Base-by-base conservation (phyloP, 2,329 filamentous ascomycete species). In the Aspergillus proliferans region DNA sequence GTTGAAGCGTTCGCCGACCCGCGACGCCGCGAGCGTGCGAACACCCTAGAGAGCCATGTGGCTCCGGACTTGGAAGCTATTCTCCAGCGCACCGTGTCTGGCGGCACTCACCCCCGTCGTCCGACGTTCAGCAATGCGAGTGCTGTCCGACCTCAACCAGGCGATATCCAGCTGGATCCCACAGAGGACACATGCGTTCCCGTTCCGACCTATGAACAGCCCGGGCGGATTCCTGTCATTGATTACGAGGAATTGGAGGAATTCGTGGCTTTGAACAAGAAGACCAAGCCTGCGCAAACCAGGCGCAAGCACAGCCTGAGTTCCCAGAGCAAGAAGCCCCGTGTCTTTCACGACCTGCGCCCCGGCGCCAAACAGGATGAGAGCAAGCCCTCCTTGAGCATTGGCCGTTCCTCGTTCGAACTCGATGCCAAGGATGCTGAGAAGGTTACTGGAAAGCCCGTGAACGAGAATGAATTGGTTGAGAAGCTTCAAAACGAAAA, bases 1-100 rank as follows among this genome's bases (percentile, higher is more conserved):
- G 90, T 98, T 46, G 95, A 97, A 68, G 93, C 93, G 3, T 98
- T 98, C 69, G 93, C 93, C 15, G 88, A 93, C 62, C 88, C 88
- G 48, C 86, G 89, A 45, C 87, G 89, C 51, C 85, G 91, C 51
- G 88, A 92, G 64, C 86, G 91, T 40, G 78, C 82, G 43, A 79
- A 81, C 45, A 86, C 84, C 3, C 66, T 81, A 53, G 88, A 84
- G 51, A 85, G 82, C 65, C 72, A 75, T 57, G 70, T 64, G 14
- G 70, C 76, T 30, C 79, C 80, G 2, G 76, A 81, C 30, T 59
- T 80, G 12, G 76, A 82, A 21, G 74, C 80, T 19, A 76, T 80
- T 21, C 73, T 91, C 24, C 82, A 87, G 54, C 82, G 88, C 28
- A 85, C 88, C 4, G 73, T 82, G 51, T 95, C 91, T 3, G 75